These are phyloP conservation scores for Ustulina deusta DNA, from an alignment of 2,329 filamentous ascomycete species.

Conservation along the genomic window DNA sequence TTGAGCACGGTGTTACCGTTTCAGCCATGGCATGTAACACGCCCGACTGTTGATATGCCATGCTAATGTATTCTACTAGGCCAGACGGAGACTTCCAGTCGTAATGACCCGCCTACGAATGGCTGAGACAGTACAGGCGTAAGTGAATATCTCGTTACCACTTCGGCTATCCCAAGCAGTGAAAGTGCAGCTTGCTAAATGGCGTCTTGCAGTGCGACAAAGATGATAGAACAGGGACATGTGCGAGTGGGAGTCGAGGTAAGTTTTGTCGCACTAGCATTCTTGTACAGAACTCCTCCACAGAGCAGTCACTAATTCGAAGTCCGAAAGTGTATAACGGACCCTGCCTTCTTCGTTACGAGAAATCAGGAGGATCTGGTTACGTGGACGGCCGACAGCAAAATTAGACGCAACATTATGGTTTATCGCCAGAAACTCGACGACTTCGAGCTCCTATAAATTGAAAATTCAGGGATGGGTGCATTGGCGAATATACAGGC, in stretches of 20 bases:
- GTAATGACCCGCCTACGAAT: conserved; percentile 90
- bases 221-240: conserved; percentile 94
- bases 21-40: conserved; percentile 71
- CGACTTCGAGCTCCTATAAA: conserved; percentile 88
- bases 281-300: background rate
- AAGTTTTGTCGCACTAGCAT: background rate
- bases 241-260: conserved; percentile 92
- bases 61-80: conserved; percentile 52
- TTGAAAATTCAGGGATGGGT: background rate
- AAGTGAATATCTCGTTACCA: background rate
- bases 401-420: conserved; percentile 97
- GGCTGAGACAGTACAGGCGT: conserved; percentile 87
- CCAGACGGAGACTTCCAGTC: conserved; percentile 83
- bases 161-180: background rate
- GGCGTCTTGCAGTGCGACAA: conserved; percentile 65
- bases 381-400: conserved; percentile 94
- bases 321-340: conserved; percentile 68
- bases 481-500: background rate
- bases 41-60: too few relatives aligned
- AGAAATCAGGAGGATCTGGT: conserved; percentile 94
- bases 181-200: conserved; percentile 9
- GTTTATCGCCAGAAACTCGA: conserved; percentile 95
- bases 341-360: conserved; percentile 89
- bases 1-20: conserved; percentile 87
- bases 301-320: conserved; percentile 8